phyloP scores from a whole-genome alignment of 441 rosid genomes.

The Gossypium lobatum region DNA sequence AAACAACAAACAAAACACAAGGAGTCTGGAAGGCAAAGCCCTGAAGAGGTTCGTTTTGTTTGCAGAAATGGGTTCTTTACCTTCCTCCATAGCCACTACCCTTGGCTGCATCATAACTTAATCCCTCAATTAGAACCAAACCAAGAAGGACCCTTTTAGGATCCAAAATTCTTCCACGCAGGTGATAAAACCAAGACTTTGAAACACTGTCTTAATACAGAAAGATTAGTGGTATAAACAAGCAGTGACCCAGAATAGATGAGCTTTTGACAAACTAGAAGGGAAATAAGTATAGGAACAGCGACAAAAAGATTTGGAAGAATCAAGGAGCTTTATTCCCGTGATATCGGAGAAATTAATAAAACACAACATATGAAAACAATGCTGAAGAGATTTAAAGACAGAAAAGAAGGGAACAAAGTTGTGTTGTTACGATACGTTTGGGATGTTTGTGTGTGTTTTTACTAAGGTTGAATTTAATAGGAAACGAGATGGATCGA shows the following conservation, averaged over 20 bases:
- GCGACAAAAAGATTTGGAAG: neutral
- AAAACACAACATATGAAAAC: neutral
- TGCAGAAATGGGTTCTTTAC: conserved; percentile 37
- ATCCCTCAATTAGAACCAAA: conserved; percentile 17
- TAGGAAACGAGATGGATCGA: neutral
- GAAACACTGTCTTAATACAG: neutral
- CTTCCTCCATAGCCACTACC: conserved; percentile 43
- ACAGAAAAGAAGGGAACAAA: neutral
- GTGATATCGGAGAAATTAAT: neutral
- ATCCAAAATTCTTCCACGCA: neutral
- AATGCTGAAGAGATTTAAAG: neutral
- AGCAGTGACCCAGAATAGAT: neutral
- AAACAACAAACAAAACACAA: conserved; percentile 50
- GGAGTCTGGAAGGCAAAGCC: conserved; percentile 39
- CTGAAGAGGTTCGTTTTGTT: conserved; percentile 38
- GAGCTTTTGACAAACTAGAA: neutral
- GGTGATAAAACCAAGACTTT: neutral
- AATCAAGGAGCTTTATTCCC: neutral
- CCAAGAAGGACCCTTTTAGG: conserved; percentile 9
- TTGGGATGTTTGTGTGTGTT: neutral
- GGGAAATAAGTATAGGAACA: neutral
- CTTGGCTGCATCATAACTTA: conserved; percentile 23
- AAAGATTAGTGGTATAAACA: neutral
- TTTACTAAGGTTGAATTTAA: conserved; percentile 9
- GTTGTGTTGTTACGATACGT: neutral